These are phyloP conservation scores for Monosporascus sp. DNA, from an alignment of 2,329 filamentous ascomycete species.

Conservation along the genomic window DNA sequence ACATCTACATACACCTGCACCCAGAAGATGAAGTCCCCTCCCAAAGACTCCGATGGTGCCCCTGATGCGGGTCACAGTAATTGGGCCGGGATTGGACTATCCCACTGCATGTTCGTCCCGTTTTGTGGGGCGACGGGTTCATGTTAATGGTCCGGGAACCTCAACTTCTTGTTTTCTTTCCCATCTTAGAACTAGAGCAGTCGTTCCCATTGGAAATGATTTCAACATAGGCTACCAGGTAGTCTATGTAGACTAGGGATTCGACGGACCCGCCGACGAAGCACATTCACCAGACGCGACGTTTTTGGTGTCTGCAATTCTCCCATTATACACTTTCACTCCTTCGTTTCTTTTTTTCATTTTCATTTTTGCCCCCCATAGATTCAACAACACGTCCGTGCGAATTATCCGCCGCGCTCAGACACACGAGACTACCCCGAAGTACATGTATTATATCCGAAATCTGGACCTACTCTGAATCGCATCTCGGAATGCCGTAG, in stretches of 20 bases:
- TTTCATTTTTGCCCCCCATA: too few species aligned
- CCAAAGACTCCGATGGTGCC: neutral
- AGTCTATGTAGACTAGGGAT: too few species aligned
- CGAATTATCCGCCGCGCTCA: too few species aligned
- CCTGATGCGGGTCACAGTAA: neutral
- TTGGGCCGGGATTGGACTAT: neutral
- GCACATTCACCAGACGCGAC: too few species aligned
- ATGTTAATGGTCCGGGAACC: neutral
- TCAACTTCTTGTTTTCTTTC: neutral
- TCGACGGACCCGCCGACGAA: too few species aligned
- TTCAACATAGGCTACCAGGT: too few species aligned
- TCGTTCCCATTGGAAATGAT: too few species aligned
- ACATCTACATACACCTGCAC: too few species aligned
- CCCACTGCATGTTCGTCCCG: neutral
- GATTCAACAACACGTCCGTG: too few species aligned
- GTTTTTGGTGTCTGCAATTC: too few species aligned
- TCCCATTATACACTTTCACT: too few species aligned
- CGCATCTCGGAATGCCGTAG: slow-evolving; percentile 52
- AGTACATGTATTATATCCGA: neutral
- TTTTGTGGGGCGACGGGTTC: neutral
- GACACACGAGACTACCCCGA: too few species aligned
- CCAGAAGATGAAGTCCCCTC: neutral
- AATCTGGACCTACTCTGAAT: neutral
- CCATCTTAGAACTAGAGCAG: neutral
- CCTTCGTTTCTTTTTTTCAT: neutral